Percentiles rank a stretch among this genome's conserved stretches.
phyloP scores from a whole-genome alignment of 1,284 basidiomycete species.

The Lentinula novae-zelandiae region DNA sequence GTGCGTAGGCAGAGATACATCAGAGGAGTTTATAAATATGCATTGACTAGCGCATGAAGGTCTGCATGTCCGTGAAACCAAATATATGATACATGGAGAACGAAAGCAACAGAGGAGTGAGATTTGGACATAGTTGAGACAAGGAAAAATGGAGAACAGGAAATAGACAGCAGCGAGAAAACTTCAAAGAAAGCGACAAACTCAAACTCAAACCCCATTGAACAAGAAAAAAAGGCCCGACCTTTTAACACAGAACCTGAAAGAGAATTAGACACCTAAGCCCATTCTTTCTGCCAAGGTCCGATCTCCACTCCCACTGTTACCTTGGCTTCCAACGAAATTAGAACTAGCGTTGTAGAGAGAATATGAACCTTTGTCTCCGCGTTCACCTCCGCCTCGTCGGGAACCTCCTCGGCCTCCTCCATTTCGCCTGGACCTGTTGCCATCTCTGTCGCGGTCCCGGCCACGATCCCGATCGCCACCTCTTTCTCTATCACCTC shows the following conservation, averaged over 20 bases:
- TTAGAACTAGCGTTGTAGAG: not conserved
- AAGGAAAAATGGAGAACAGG: not conserved
- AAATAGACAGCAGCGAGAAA: not conserved
- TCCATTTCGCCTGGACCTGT: slow-evolving; percentile 25
- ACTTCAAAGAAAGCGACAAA: not conserved
- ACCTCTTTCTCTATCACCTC: slow-evolving; percentile 14
- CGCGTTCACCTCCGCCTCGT: slow-evolving; percentile 20
- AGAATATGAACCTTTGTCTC: not conserved
- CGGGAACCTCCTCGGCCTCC: slow-evolving; percentile 20
- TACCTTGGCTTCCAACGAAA: slow-evolving; percentile 12
- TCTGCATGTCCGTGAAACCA: not conserved
- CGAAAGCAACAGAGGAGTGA: not conserved
- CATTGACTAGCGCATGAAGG: not conserved
- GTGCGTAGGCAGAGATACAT: not conserved
- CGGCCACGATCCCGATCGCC: slow-evolving; percentile 33
- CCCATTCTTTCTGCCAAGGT: slow-evolving; percentile 79
- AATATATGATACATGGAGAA: not conserved
- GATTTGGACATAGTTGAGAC: not conserved
- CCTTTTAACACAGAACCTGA: not conserved
- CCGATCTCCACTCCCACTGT: slow-evolving; percentile 48
- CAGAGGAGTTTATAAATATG: not conserved
- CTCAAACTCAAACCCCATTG: not conserved
- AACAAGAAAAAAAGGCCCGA: slow-evolving; percentile 3
- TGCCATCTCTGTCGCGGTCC: slow-evolving; percentile 34
- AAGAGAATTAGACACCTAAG: slow-evolving; percentile 35